phyloP scores from a whole-genome alignment of 352 stramenopile species.

The Pythium biforme region DNA sequence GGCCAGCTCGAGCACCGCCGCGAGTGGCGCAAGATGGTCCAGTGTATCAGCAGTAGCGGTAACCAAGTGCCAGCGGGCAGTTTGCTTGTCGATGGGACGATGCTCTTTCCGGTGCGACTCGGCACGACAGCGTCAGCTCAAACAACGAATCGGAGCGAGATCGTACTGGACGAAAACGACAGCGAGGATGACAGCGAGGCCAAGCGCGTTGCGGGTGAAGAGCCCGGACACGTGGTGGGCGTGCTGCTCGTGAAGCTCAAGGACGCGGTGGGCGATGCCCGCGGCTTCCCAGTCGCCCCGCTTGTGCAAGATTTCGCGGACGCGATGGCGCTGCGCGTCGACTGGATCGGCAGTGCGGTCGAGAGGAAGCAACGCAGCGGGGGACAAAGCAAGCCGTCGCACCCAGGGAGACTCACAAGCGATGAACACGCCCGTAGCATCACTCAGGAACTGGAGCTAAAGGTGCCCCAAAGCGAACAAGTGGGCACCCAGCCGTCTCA shows the following conservation, averaged over 20 bases:
- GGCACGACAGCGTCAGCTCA: no score
- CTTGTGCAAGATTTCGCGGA: slow-evolving; percentile 12
- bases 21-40: slow-evolving; percentile 13
- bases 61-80: neutral
- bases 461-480: no score
- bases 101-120: slow-evolving; percentile 8
- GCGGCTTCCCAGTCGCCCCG: neutral
- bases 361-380: slow-evolving; percentile 14
- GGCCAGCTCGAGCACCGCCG: slow-evolving; percentile 15
- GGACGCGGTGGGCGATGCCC: neutral
- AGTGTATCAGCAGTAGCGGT: slow-evolving; percentile 13
- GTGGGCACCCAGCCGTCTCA: no score
- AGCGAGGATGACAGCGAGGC: neutral
- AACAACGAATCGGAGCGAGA: neutral
- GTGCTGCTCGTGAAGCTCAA: slow-evolving; percentile 16
- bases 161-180: neutral
- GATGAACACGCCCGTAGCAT: no score
- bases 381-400: neutral
- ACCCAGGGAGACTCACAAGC: neutral
- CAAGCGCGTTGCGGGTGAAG: neutral
- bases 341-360: slow-evolving; percentile 13
- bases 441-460: no score
- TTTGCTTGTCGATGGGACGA: neutral
- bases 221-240: slow-evolving; percentile 5
- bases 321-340: slow-evolving; percentile 9